Evolutionary conservation across 257 asterid species (phyloP).

Genomic region (Nicotiana undulata): DNA sequence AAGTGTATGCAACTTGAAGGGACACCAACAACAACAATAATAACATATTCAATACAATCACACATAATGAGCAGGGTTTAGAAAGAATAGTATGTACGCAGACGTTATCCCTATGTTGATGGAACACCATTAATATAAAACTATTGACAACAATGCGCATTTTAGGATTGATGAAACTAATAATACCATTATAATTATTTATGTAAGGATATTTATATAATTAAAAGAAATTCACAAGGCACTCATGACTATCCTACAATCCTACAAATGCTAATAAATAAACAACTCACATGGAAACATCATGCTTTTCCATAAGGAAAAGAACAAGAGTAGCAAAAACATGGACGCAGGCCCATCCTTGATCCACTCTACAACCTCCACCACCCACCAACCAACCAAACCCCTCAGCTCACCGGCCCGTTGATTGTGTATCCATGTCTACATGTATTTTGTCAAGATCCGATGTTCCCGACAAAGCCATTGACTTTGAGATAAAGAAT

Average conservation of each 20-base stretch:
- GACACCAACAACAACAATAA: too few species aligned
- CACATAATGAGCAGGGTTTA: too few species aligned
- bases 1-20: too few species aligned
- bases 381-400: background rate
- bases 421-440: constrained; percentile 1
- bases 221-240: background rate
- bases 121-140: too few species aligned
- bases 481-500: constrained; percentile 6
- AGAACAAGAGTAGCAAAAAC: constrained; percentile 7
- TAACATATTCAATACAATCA: too few species aligned
- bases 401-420: background rate
- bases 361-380: background rate
- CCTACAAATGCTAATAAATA: background rate
- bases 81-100: too few species aligned
- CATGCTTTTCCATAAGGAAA: background rate
- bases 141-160: background rate
- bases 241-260: background rate
- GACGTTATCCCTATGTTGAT: too few species aligned
- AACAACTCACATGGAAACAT: constrained; percentile 9
- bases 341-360: background rate
- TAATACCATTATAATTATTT: background rate
- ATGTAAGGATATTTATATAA: background rate
- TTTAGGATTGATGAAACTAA: too few species aligned
- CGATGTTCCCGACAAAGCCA: constrained; percentile 2
- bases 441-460: constrained; percentile 9